A percentile compares a stretch with the other conserved stretches of the same genome.
Conservation (phyloP, 2,329 filamentous ascomycete species). For the Penicillium sp. region DNA sequence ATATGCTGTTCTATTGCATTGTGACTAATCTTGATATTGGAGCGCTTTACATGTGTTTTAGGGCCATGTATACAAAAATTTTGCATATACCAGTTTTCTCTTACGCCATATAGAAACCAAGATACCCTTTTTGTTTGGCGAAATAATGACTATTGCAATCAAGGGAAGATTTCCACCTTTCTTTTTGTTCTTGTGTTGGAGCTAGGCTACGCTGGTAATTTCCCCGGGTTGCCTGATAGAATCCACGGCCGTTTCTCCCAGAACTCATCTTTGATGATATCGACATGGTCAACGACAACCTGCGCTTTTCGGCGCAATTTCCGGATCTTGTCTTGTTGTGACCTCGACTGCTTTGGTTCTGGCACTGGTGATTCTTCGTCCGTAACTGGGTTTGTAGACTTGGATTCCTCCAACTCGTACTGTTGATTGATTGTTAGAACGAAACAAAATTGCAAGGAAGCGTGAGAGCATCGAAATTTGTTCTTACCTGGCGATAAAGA, state of each 20-base stretch:
- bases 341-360: slow-evolving; percentile 64
- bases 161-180: slow-evolving; percentile 9
- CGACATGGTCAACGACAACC: slow-evolving; percentile 79
- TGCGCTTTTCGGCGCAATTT: slow-evolving; percentile 78
- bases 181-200: slow-evolving; percentile 13
- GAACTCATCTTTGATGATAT: slow-evolving; percentile 94
- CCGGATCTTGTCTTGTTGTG: slow-evolving; percentile 77
- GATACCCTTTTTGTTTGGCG: slow-evolving; percentile 36
- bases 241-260: slow-evolving; percentile 88
- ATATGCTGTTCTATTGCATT: slow-evolving; percentile 39
- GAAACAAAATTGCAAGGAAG: background rate
- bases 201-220: slow-evolving; percentile 54
- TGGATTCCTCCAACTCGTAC: slow-evolving; percentile 68
- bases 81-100: slow-evolving; percentile 16
- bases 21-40: slow-evolving; percentile 1
- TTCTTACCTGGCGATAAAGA: slow-evolving; percentile 70
- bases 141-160: slow-evolving; percentile 7
- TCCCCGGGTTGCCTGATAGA: slow-evolving; percentile 70
- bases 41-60: slow-evolving; percentile 5
- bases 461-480: background rate
- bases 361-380: slow-evolving; percentile 22
- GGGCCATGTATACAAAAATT: slow-evolving; percentile 15
- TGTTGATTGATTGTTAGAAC: slow-evolving; percentile 33
- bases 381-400: slow-evolving; percentile 31
- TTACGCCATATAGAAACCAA: slow-evolving; percentile 22